These are phyloP conservation scores for Tylopilus sp. DNA, from an alignment of 1,284 basidiomycete genomes.

Conservation along the genomic window DNA sequence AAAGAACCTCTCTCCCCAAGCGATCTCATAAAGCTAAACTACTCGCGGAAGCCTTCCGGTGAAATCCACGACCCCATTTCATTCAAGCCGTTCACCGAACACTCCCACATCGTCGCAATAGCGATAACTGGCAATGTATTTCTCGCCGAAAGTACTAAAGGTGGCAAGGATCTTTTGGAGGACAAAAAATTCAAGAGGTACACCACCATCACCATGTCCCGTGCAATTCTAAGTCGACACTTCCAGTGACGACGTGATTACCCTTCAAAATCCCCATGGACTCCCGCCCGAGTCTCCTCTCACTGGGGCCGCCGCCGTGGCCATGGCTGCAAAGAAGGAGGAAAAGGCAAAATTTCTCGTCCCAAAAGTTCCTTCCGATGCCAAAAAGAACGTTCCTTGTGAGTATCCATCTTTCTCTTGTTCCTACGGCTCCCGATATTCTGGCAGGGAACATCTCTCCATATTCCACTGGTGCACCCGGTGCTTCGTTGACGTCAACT, in stretches of 20 bases:
- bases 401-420: constrained; percentile 25
- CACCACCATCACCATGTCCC: constrained; percentile 8
- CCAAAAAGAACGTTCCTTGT: constrained; percentile 65
- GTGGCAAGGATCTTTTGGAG: constrained; percentile 79
- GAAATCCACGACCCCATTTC: constrained; percentile 89
- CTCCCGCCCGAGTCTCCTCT: constrained; percentile 55
- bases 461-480: constrained; percentile 85
- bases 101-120: constrained; percentile 88
- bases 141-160: constrained; percentile 85
- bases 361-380: constrained; percentile 38
- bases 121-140: constrained; percentile 91
- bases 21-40: constrained; percentile 87
- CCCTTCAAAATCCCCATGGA: constrained; percentile 84
- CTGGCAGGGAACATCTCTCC: constrained; percentile 83
- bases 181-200: constrained; percentile 87
- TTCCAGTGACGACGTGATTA: constrained; percentile 82
- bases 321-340: constrained; percentile 27
- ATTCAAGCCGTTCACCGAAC: constrained; percentile 89
- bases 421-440: constrained; percentile 8
- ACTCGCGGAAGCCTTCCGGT: constrained; percentile 74
- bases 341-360: constrained; percentile 36
- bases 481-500: constrained; percentile 92
- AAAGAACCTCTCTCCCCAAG: constrained; percentile 75
- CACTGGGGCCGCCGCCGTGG: constrained; percentile 32
- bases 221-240: constrained; percentile 1